Base-by-base conservation (phyloP, 768 basidiomycete species). In the Omphalotus guepiniiformis region DNA sequence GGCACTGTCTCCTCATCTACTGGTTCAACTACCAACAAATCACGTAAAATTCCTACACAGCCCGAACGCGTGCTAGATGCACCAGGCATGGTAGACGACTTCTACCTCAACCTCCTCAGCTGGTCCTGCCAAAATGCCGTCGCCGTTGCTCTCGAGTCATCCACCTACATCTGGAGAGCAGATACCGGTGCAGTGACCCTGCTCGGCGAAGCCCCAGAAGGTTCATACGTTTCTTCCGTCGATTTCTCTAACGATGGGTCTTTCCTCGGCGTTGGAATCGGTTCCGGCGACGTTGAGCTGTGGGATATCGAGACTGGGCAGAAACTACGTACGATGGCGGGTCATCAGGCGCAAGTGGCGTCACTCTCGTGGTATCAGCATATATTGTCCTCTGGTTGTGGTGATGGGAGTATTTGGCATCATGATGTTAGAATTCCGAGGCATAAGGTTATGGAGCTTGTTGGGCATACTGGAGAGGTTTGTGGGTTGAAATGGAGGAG, bases 51-150 rank as follows among this genome's bases (percentile, higher is more conserved):
- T 45, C 79, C 93, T 0, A 88, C 88, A 0, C 80, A 83, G 19
- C 91, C 95, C 0, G 89, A 95, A 56, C 80, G 93, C n/a, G 93
- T 97, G 6, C 76, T 99, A 8, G 96, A 98, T 56, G 95, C 95
- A 0, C 93, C 93, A 1, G 91, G 91, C 5, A 84, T 89, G 75
- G 76, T 83, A 8, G 93, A 98, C 55, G 96, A 99, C 64, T 99
- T 95, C 64, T 99, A 99, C 61, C 81, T 99, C 59, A 99, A 98
- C 63, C 74, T 99, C 43, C 64, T 97, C 42, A 78, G 85, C 15
- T 99, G 96, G 96, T 88, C 87, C 28, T 77, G 76, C 34, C 79
- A 79, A 54, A 97, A 98, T 63, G 69, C 83, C 22, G 82, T 99
- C 9, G 93, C 88, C 2, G 94, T 99, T 47, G 95, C 88, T 0